Conservation (phyloP, 768 basidiomycete species). For the Rhodosporidiobolus odoratus region DNA sequence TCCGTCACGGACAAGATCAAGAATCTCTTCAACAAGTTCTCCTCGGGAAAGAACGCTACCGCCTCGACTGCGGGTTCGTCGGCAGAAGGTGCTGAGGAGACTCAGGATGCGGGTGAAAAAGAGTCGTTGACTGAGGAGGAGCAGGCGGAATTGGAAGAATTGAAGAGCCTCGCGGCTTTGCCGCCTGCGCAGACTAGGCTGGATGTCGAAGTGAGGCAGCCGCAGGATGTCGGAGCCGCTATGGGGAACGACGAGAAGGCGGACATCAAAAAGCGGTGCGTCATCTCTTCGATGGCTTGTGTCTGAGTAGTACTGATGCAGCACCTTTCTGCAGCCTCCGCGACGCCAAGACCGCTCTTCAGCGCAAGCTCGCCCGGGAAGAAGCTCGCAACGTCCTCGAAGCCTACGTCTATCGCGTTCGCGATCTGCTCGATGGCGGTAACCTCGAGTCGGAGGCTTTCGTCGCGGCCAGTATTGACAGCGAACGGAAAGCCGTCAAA, state of each 20-base stretch:
- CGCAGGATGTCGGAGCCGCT: slow-evolving; percentile 3
- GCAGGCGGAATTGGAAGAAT: slow-evolving; percentile 52
- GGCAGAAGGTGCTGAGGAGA: slow-evolving; percentile 29
- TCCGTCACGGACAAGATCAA: slow-evolving; percentile 68
- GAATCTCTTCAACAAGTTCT: slow-evolving; percentile 60
- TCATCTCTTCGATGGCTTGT: neutral
- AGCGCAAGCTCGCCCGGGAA: slow-evolving; percentile 68
- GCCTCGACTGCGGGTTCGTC: slow-evolving; percentile 43
- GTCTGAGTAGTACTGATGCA: neutral
- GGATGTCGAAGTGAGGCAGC: neutral
- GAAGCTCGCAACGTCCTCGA: slow-evolving; percentile 89
- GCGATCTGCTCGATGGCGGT: slow-evolving; percentile 59
- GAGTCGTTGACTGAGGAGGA: slow-evolving; percentile 47
- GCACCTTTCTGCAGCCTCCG: slow-evolving; percentile 57
- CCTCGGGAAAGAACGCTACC: slow-evolving; percentile 48
- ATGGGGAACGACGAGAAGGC: slow-evolving; percentile 75
- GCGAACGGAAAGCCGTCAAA: slow-evolving; percentile 65
- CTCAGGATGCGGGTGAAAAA: slow-evolving; percentile 30
- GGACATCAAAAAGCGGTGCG: slow-evolving; percentile 60
- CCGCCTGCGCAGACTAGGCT: slow-evolving; percentile 24
- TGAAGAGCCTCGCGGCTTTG: slow-evolving; percentile 45
- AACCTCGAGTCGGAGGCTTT: slow-evolving; percentile 54
- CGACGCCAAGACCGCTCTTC: slow-evolving; percentile 70
- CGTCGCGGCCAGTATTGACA: slow-evolving; percentile 45
- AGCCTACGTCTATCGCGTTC: slow-evolving; percentile 83